Base-by-base conservation (phyloP, 306 rosid genomes). In the Vigna unguiculata region DNA sequence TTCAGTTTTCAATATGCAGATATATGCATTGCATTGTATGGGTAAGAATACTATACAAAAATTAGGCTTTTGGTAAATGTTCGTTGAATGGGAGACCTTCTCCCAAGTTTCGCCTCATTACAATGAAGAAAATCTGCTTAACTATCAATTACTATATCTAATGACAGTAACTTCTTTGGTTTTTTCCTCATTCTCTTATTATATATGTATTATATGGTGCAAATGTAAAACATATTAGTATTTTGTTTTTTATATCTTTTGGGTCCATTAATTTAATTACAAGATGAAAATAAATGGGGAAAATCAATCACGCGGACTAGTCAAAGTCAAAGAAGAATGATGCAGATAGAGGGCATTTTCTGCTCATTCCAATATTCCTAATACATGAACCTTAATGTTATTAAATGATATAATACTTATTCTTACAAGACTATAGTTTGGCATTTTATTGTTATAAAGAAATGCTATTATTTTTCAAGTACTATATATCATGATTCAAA, bases 41-140 rank as follows among this genome's bases (percentile, higher is more conserved):
- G 51, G 38, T 20, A 69, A 45, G 25, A 66, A 51, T 55, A 68
- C 46, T 20, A 52, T 57, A 58, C 28, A 32, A 76, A 40, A 80
- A 55, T 76, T 60, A n/a, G 82, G 49, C 45, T 64, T 83, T 79
- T 88, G 88, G 88, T 86, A 85, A 87, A 74, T 95, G 97, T 89
- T 85, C 84, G 93, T 92, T 90, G 97, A 92, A 90, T 74, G 79
- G 89, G 97, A 85, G 88, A 95, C 99, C 97, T 84, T 77, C 24
- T 77, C 96, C 97, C 75, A 59, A 80, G 65, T 81, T 75, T 82
- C 92, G 97, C 97, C 92, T 72, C 65, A 85, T 89, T 83, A 85
- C 71, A 71, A 87, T 91, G 90, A 92, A 84, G 80, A 84, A 87
- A 82, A 76, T 78, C 69, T 73, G 90, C 82, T 81, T 71, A 69